Base-by-base conservation (phyloP, 139 green algal genomes). In the Pleodorina starrii region DNA sequence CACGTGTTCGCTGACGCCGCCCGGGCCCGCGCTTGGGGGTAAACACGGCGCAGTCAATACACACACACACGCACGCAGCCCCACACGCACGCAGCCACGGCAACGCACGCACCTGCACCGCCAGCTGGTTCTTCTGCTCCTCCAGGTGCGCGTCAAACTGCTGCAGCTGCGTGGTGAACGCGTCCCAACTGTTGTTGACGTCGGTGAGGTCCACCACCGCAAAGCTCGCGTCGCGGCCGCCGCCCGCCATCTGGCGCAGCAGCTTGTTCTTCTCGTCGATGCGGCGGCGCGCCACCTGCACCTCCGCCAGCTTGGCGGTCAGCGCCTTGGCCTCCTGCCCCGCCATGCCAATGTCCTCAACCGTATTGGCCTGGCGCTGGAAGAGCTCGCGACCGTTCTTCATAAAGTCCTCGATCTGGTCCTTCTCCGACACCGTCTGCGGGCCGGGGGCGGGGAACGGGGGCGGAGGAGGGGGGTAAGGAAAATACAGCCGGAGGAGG, bases 231-330 rank as follows among this genome's bases (percentile, higher is more conserved):
- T 90, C 84, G 16, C 69, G 42, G 32, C 86, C 86, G 35, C 66
- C 84, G 43, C 71, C 84, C 14, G 90, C 92, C 90, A 95, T 93
- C 54, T 93, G 81, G 0, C 92, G 89, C 84, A 96, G 90, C 78
- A 98, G 92, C 88, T 95, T 93, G 90, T 96, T 96, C 88, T 97
- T 97, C 80, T 98, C 95, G 36, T 97, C 95, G 32, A 97, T 92
- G 57, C 94, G 92, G 23, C 93, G 88, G 25, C 94, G 93, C 63
- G 96, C 77, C 81, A 90, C 87, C 80, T 44, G 79, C 12, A 95
- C 84, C 1, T 92, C 84, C n/a, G 17, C 44, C 32, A 95, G 88
- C 36, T 89, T 80, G 19, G 83, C 86, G 44, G 96, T 90, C 86
- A 98, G 94, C 0, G 73, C 12, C 69, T 92, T 90, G 5, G 96